These are phyloP conservation scores for Volvariella surrecta DNA, from an alignment of 1,284 basidiomycete species.

Conservation along the genomic window DNA sequence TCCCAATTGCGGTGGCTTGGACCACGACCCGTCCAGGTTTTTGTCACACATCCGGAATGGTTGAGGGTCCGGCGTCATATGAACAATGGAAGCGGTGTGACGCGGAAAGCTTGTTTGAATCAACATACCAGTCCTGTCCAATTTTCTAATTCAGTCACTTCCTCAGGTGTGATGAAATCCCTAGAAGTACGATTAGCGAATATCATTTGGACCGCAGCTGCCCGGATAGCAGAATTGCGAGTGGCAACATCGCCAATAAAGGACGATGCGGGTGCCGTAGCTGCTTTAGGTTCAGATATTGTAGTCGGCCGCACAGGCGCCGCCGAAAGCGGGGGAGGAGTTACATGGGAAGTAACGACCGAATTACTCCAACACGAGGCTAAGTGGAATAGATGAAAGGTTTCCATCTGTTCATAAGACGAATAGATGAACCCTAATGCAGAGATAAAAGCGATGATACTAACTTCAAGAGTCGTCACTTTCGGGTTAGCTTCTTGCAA, in stretches of 20 bases:
- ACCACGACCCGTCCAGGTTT: no score
- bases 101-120: background rate
- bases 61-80: background rate
- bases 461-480: slow-evolving; percentile 58
- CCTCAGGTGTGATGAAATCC: slow-evolving; percentile 69
- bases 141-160: slow-evolving; percentile 55
- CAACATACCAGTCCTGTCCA: slow-evolving; percentile 55
- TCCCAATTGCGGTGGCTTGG: no score
- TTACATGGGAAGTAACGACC: background rate
- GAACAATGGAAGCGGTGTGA: background rate
- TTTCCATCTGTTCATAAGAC: slow-evolving; percentile 58
- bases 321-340: slow-evolving; percentile 2
- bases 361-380: slow-evolving; percentile 49
- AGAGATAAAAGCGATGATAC: background rate
- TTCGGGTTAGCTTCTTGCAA: slow-evolving; percentile 40
- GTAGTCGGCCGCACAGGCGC: background rate
- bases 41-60: no score
- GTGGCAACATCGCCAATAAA: slow-evolving; percentile 10
- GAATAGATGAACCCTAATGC: background rate
- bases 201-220: slow-evolving; percentile 76
- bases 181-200: slow-evolving; percentile 73
- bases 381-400: slow-evolving; percentile 69
- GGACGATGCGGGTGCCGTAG: background rate
- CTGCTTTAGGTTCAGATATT: background rate
- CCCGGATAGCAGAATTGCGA: slow-evolving; percentile 47